Conservation (phyloP, 1,284 basidiomycete genomes). For the Naganishia albida region DNA sequence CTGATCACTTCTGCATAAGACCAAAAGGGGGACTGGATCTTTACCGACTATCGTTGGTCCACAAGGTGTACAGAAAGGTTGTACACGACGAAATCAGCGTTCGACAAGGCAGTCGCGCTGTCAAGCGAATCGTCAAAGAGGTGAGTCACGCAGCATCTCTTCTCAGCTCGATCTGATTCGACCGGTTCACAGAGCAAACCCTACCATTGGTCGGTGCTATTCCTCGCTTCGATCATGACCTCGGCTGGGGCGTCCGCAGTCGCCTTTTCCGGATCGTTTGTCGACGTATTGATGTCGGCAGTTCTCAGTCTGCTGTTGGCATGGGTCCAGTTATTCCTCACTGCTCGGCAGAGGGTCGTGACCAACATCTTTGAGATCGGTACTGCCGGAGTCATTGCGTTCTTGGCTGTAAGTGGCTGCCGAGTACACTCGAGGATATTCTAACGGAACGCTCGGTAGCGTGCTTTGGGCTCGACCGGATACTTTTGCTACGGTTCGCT, state of each 20-base stretch:
- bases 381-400: slow-evolving; percentile 42
- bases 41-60: slow-evolving; percentile 40
- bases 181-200: slow-evolving; percentile 35
- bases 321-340: slow-evolving; percentile 38
- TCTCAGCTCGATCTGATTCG: neutral
- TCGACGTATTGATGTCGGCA: slow-evolving; percentile 42
- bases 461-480: slow-evolving; percentile 38
- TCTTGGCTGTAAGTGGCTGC: slow-evolving; percentile 38
- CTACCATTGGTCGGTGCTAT: slow-evolving; percentile 38
- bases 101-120: slow-evolving; percentile 38
- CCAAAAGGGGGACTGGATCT: slow-evolving; percentile 42
- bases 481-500: slow-evolving; percentile 43
- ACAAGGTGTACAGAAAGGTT: slow-evolving; percentile 43
- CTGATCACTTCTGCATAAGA: slow-evolving; percentile 10
- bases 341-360: slow-evolving; percentile 37
- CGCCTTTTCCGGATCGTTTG: slow-evolving; percentile 42
- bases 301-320: slow-evolving; percentile 38
- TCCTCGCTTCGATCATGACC: slow-evolving; percentile 37
- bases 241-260: slow-evolving; percentile 40
- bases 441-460: slow-evolving; percentile 24
- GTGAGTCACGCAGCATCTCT: slow-evolving; percentile 22
- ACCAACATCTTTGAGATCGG: slow-evolving; percentile 43
- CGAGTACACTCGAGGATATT: neutral
- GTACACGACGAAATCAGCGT: slow-evolving; percentile 43
- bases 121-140: slow-evolving; percentile 38